Evolutionary conservation across 2,329 filamentous ascomycete genomes (phyloP).

Genomic region (Neofusicoccum cordaticola): DNA sequence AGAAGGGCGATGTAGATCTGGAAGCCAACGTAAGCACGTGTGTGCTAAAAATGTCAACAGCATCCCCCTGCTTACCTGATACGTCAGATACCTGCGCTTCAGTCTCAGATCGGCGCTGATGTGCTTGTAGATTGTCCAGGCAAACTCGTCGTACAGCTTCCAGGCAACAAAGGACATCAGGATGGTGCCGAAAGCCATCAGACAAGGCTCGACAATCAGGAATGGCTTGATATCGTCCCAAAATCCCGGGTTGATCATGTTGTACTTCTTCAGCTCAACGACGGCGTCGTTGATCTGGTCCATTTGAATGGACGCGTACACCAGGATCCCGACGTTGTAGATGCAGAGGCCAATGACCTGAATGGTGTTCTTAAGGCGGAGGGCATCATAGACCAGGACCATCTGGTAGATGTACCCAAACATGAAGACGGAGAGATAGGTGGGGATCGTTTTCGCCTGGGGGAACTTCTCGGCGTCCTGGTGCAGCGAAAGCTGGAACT

Average conservation of each 20-base stretch:
- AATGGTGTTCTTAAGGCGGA: constrained; percentile 95
- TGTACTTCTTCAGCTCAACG: constrained; percentile 44
- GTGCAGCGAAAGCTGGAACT: constrained; percentile 66
- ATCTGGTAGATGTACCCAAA: constrained; percentile 95
- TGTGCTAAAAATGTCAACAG: not conserved
- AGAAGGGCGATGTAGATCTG: constrained; percentile 96
- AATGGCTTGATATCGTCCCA: constrained; percentile 72
- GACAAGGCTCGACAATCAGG: constrained; percentile 78
- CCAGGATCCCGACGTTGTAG: constrained; percentile 85
- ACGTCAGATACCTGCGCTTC: constrained; percentile 94
- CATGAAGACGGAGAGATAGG: constrained; percentile 93
- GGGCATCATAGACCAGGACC: constrained; percentile 85
- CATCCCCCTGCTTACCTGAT: constrained; percentile 66
- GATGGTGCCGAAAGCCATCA: constrained; percentile 74
- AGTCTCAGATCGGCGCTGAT: constrained; percentile 96
- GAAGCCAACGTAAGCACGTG: constrained; percentile 7
- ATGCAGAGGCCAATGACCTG: constrained; percentile 93
- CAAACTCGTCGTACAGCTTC: constrained; percentile 98
- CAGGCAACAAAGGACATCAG: constrained; percentile 76
- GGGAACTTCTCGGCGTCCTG: constrained; percentile 40
- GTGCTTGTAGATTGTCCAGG: constrained; percentile 99
- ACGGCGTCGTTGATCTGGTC: constrained; percentile 83
- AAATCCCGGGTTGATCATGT: constrained; percentile 53
- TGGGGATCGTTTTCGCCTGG: constrained; percentile 71
- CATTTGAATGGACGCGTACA: constrained; percentile 91